phyloP scores from a whole-genome alignment of 192 early-diverging fungal genomes.

The Mortierella antarctica region DNA sequence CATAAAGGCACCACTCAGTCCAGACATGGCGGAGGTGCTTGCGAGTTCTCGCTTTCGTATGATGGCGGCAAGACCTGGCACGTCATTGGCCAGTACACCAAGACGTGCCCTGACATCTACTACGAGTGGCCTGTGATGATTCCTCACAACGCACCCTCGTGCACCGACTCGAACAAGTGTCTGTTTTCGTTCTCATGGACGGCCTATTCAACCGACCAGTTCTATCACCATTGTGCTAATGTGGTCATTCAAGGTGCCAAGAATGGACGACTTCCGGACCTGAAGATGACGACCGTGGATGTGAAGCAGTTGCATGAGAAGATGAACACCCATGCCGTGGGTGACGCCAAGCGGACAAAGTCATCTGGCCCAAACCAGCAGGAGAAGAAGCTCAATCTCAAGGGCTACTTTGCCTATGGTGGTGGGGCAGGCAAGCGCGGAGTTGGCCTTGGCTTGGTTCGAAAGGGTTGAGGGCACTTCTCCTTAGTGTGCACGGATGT shows the following conservation, averaged over 20 bases:
- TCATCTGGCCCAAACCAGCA: neutral
- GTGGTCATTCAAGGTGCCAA: constrained; percentile 60
- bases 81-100: constrained; percentile 47
- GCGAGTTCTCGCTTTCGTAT: constrained; percentile 72
- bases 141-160: constrained; percentile 46
- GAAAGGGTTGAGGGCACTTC: too few species aligned
- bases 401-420: constrained; percentile 11
- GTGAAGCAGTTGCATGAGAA: constrained; percentile 10
- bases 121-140: constrained; percentile 54
- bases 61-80: constrained; percentile 67
- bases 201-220: constrained; percentile 76
- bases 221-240: constrained; percentile 79
- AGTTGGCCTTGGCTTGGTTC: constrained; percentile 12
- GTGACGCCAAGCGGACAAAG: constrained; percentile 9
- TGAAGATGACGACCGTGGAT: constrained; percentile 22
- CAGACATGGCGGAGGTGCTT: constrained; percentile 71
- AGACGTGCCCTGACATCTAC: constrained; percentile 53
- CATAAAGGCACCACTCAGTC: constrained; percentile 48
- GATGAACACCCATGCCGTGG: constrained; percentile 14
- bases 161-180: constrained; percentile 40
- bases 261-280: constrained; percentile 4
- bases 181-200: constrained; percentile 73
- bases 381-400: constrained; percentile 5
- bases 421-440: constrained; percentile 18
- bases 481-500: too few species aligned